A percentile compares a stretch with the other conserved stretches of the same genome.
Conservation (phyloP, 2,329 filamentous ascomycete species). For the Penicillium sp. region DNA sequence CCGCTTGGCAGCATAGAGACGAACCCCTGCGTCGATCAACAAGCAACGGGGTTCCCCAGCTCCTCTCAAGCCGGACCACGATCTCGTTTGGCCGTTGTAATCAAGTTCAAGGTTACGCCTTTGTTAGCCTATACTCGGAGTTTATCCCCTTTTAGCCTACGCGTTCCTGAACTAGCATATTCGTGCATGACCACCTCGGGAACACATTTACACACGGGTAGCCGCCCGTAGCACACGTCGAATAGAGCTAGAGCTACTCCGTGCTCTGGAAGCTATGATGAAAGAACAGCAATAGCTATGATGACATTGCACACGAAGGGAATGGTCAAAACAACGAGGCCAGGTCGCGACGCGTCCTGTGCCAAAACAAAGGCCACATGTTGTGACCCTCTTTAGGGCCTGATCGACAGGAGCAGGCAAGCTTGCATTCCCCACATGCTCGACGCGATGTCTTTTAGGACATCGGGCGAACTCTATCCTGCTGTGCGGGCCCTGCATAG, state of each 20-base stretch:
- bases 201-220: neutral
- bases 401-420: slow-evolving; percentile 24
- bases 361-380: slow-evolving; percentile 4
- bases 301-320: slow-evolving; percentile 7
- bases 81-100: neutral
- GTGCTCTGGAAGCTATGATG: neutral
- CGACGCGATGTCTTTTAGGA: slow-evolving; percentile 5
- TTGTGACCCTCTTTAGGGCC: slow-evolving; percentile 6
- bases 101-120: neutral
- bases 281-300: slow-evolving; percentile 1
- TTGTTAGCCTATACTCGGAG: neutral
- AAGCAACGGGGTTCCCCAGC: neutral
- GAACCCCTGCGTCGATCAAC: slow-evolving; percentile 19
- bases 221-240: neutral
- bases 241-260: neutral
- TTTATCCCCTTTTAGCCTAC: neutral
- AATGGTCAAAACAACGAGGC: slow-evolving; percentile 1
- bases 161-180: neutral
- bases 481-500: slow-evolving; percentile 4
- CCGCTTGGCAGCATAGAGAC: slow-evolving; percentile 14
- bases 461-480: slow-evolving; percentile 6
- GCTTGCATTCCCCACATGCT: slow-evolving; percentile 1
- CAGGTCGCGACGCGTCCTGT: slow-evolving; percentile 5
- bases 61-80: neutral
- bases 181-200: neutral